A percentile compares a stretch with the other conserved stretches of the same genome.
Evolutionary conservation across 331 rosid genomes (phyloP).

Genomic region (Ulmus americana): DNA sequence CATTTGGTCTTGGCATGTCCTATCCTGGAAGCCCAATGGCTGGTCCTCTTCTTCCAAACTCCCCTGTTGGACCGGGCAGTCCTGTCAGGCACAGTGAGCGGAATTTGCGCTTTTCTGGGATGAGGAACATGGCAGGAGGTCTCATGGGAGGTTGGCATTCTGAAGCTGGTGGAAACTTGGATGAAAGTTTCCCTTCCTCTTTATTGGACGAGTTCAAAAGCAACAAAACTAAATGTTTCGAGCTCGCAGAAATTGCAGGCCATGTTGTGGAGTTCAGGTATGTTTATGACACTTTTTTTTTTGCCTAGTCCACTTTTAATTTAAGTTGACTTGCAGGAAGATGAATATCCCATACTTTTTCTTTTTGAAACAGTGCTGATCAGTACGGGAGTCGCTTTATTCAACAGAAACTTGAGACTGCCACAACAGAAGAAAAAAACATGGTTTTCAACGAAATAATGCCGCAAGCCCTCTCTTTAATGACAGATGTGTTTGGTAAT

Average conservation of each 20-base stretch:
- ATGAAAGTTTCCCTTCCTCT: slow-evolving; percentile 40
- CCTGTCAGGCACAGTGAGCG: slow-evolving; percentile 35
- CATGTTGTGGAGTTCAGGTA: slow-evolving; percentile 55
- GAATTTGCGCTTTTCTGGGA: slow-evolving; percentile 38
- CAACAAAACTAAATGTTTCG: slow-evolving; percentile 42
- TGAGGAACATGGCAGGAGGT: slow-evolving; percentile 39
- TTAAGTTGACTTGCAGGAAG: neutral
- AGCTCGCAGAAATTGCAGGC: slow-evolving; percentile 47
- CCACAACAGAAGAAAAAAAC: slow-evolving; percentile 43
- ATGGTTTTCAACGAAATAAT: slow-evolving; percentile 49
- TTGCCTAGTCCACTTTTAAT: neutral
- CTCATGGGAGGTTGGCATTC: slow-evolving; percentile 44
- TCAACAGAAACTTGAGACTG: slow-evolving; percentile 54
- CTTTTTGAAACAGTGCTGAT: slow-evolving; percentile 38
- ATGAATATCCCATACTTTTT: neutral
- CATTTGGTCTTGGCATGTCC: slow-evolving; percentile 39
- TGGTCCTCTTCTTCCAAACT: slow-evolving; percentile 38
- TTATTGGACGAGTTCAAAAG: slow-evolving; percentile 45
- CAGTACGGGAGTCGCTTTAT: slow-evolving; percentile 54
- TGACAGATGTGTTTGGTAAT: slow-evolving; percentile 52
- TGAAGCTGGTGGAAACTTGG: slow-evolving; percentile 38
- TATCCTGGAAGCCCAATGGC: slow-evolving; percentile 37
- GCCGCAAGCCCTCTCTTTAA: slow-evolving; percentile 49
- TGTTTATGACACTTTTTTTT: neutral
- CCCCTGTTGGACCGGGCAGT: slow-evolving; percentile 43